These are phyloP conservation scores for Lecanicillium sp. DNA, from an alignment of 2,329 filamentous ascomycete species.

Conservation along the genomic window DNA sequence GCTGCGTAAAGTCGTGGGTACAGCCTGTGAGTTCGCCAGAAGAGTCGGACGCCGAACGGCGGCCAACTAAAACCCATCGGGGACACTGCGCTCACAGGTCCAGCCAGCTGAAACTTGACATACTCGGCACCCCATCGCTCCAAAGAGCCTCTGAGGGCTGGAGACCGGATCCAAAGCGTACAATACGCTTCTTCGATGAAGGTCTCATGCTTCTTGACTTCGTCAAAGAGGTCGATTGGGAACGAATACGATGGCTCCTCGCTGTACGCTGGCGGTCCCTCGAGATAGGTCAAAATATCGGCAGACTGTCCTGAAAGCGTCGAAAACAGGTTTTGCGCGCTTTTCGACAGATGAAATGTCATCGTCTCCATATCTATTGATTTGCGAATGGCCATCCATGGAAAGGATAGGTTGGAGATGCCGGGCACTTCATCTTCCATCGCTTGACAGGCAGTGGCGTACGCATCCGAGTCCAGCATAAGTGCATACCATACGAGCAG, in stretches of 20 bases:
- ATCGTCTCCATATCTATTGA: background rate
- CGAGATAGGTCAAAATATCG: background rate
- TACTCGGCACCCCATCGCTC: background rate
- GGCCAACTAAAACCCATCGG: background rate
- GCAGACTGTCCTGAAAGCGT: constrained; percentile 1
- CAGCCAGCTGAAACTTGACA: background rate
- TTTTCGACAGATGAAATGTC: background rate
- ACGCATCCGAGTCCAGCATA: constrained; percentile 1
- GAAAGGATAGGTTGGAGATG: background rate
- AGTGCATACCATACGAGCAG: constrained; percentile 2
- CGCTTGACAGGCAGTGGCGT: background rate
- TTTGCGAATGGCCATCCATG: background rate
- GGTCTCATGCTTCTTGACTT: background rate
- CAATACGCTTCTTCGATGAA: background rate
- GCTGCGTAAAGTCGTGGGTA: background rate
- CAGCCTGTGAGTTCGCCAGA: background rate
- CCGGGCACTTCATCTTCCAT: background rate
- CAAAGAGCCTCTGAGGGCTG: background rate
- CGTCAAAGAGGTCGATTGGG: background rate
- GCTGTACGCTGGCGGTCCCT: background rate
- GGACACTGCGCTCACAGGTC: background rate
- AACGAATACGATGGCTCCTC: background rate
- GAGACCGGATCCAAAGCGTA: background rate
- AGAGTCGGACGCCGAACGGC: background rate
- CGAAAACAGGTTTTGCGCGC: background rate